A percentile compares a stretch with the other conserved stretches of the same genome.
Conservation (phyloP, 805 yeast species). For the Pichia nakasei region DNA sequence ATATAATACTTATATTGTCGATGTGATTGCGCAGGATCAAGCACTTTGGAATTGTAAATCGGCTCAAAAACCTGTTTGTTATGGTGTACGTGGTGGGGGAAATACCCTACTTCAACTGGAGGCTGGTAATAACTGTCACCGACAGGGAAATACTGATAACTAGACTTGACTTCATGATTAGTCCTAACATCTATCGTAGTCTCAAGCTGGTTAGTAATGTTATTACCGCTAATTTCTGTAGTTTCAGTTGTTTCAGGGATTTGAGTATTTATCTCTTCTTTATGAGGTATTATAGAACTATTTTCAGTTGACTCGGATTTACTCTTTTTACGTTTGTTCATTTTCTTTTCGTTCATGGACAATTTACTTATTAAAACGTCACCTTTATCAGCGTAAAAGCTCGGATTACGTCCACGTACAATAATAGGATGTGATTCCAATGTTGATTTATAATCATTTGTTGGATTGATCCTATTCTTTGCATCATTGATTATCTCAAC, state of each 20-base stretch:
- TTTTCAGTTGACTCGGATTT: neutral
- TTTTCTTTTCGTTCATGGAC: no score
- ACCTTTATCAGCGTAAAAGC: constrained; percentile 39
- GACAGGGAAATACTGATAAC: constrained; percentile 40
- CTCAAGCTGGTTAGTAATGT: no score
- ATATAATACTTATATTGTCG: constrained; percentile 11
- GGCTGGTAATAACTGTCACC: constrained; percentile 39
- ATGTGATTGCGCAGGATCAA: neutral
- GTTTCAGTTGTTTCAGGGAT: neutral
- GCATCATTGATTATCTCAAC: constrained; percentile 14
- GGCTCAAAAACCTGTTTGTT: constrained; percentile 32
- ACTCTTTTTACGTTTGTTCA: neutral
- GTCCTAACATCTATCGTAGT: no score
- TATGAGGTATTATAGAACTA: neutral
- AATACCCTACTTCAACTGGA: constrained; percentile 41
- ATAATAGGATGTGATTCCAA: constrained; percentile 33
- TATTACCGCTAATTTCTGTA: no score
- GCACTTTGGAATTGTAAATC: neutral
- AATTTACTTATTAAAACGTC: constrained; percentile 32
- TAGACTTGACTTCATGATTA: constrained; percentile 5
- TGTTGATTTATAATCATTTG: constrained; percentile 9
- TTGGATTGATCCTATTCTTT: no score
- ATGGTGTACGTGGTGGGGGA: constrained; percentile 30
- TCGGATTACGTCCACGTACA: constrained; percentile 46
- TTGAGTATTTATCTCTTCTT: no score